phyloP scores from a whole-genome alignment of 2,329 filamentous ascomycete species.

The Pseudomassariella vexata region DNA sequence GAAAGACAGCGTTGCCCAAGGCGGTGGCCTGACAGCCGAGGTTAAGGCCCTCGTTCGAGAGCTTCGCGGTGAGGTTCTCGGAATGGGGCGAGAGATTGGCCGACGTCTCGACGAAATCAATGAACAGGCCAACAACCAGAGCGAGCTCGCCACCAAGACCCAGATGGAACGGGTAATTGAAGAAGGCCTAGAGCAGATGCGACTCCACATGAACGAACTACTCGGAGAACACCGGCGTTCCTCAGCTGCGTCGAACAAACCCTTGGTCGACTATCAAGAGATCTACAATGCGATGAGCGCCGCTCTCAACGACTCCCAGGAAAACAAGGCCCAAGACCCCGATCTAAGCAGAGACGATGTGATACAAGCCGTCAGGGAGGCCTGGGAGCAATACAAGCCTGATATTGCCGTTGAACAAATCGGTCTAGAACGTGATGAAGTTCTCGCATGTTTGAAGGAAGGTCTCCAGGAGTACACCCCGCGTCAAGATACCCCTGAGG shows the following conservation, averaged over 20 bases:
- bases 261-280: constrained; percentile 70
- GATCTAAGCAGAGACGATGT: constrained; percentile 75
- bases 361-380: constrained; percentile 78
- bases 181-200: constrained; percentile 74
- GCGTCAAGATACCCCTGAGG: constrained; percentile 44
- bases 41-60: constrained; percentile 88
- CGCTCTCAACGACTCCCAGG: constrained; percentile 60
- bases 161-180: constrained; percentile 75
- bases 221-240: constrained; percentile 70
- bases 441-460: constrained; percentile 79
- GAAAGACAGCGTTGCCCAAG: constrained; percentile 85
- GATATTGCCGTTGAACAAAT: constrained; percentile 88
- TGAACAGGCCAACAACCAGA: constrained; percentile 36
- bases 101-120: constrained; percentile 73
- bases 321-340: constrained; percentile 37
- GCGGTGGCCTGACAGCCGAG: constrained; percentile 83
- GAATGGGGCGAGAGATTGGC: constrained; percentile 88
- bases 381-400: constrained; percentile 91
- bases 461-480: constrained; percentile 72
- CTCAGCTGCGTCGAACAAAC: constrained; percentile 57
- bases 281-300: constrained; percentile 80
- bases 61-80: constrained; percentile 83
- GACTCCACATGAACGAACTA: constrained; percentile 74
- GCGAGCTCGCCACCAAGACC: constrained; percentile 52
- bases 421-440: constrained; percentile 83